phyloP scores from a whole-genome alignment of 2,329 filamentous ascomycete genomes.

The Paracorniculantispora psalliotae region DNA sequence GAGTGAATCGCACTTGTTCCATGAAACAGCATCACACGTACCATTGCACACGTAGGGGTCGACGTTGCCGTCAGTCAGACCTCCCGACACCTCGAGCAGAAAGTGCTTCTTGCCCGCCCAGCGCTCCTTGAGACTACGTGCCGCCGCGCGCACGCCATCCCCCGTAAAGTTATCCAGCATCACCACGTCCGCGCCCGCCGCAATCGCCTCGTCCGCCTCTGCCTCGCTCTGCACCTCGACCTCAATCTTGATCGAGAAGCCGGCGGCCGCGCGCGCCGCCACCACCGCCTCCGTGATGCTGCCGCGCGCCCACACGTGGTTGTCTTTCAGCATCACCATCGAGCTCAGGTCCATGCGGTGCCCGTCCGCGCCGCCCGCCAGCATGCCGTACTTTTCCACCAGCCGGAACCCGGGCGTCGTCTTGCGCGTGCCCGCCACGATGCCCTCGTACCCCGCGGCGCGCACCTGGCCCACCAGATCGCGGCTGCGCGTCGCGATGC shows the following conservation, averaged over 20 bases:
- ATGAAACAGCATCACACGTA: constrained; percentile 32
- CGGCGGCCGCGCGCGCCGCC: constrained; percentile 77
- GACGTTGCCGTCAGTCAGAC: constrained; percentile 80
- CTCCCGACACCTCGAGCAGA: constrained; percentile 88
- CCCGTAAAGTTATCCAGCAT: constrained; percentile 96
- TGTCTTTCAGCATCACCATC: constrained; percentile 99
- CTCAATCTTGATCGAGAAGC: constrained; percentile 91
- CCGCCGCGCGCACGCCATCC: constrained; percentile 70
- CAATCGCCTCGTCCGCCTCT: constrained; percentile 88
- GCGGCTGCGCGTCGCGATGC: constrained; percentile 69
- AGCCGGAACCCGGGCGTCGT: constrained; percentile 93
- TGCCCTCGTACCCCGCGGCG: constrained; percentile 69
- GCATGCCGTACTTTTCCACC: constrained; percentile 97
- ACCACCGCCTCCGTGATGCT: constrained; percentile 81
- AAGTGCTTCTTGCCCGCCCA: constrained; percentile 73
- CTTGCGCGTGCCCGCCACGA: constrained; percentile 91
- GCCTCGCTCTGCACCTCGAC: constrained; percentile 87
- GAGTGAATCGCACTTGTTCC: background rate
- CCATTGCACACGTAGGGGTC: constrained; percentile 71
- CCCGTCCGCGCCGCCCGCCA: constrained; percentile 85
- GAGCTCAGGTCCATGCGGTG: constrained; percentile 86
- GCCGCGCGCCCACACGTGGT: constrained; percentile 89
- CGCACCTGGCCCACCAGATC: constrained; percentile 52
- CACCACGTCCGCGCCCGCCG: constrained; percentile 85
- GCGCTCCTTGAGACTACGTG: constrained; percentile 68